These are phyloP conservation scores for Apophysomyces trapeziformis DNA, from an alignment of 371 early-diverging fungal species.

Conservation along the genomic window DNA sequence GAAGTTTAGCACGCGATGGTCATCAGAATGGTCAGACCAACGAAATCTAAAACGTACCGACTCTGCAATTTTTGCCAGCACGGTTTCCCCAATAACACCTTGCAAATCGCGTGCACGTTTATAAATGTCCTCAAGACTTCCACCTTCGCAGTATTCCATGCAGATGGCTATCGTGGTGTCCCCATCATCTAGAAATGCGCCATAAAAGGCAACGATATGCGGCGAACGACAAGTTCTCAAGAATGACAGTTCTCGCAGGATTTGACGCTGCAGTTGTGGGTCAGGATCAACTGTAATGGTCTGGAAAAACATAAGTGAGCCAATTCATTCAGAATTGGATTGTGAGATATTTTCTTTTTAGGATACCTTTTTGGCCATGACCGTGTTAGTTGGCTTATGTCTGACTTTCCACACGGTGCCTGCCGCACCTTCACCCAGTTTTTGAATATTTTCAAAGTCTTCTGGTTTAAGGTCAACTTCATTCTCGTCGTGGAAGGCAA, in stretches of 20 bases:
- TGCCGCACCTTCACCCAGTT: constrained; percentile 92
- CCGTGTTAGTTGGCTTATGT: constrained; percentile 72
- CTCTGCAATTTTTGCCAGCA: constrained; percentile 79
- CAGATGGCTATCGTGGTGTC: constrained; percentile 87
- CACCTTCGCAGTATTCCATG: constrained; percentile 94
- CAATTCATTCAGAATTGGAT: too few species aligned
- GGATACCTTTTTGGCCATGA: constrained; percentile 92
- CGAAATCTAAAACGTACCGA: constrained; percentile 50
- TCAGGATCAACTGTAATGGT: constrained; percentile 70
- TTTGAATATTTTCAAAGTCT: constrained; percentile 65
- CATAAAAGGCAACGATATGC: constrained; percentile 92
- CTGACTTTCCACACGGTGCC: constrained; percentile 90
- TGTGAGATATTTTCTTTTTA: too few species aligned
- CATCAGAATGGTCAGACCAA: too few species aligned
- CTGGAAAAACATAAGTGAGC: constrained; percentile 24
- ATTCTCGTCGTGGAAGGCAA: constrained; percentile 18
- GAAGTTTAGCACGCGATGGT: too few species aligned
- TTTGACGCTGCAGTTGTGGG: constrained; percentile 76
- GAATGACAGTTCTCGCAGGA: constrained; percentile 88
- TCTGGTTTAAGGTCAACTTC: constrained; percentile 48
- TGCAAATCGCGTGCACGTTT: constrained; percentile 66
- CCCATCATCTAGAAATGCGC: constrained; percentile 89
- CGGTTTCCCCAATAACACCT: constrained; percentile 76
- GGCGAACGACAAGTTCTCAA: constrained; percentile 87
- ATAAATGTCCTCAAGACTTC: constrained; percentile 81